Evolutionary conservation across 352 stramenopile species (phyloP).

Genomic region (Peronospora farinosa): DNA sequence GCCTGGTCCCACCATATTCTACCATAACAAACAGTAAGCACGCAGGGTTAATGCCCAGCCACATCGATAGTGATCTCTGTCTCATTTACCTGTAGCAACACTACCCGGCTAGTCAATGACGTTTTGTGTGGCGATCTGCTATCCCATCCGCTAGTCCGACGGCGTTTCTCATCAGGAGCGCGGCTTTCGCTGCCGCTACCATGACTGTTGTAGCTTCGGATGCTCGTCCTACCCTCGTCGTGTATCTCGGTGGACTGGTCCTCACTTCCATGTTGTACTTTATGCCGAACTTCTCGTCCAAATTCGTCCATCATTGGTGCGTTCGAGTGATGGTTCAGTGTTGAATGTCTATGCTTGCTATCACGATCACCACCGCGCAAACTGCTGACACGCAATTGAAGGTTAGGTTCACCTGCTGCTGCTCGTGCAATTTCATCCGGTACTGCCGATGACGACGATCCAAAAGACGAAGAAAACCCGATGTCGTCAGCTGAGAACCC

Average conservation of each 20-base stretch:
- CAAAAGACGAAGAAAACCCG: conserved; percentile 16
- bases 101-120: conserved; percentile 20
- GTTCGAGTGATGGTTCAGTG: conserved; percentile 1
- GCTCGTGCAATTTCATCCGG: neutral
- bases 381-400: neutral
- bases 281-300: conserved; percentile 23
- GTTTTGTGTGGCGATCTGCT: conserved; percentile 6
- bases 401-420: conserved; percentile 3
- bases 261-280: conserved; percentile 16
- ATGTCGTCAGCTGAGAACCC: conserved; percentile 30
- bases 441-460: conserved; percentile 1
- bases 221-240: conserved; percentile 2
- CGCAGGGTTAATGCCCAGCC: neutral
- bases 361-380: neutral
- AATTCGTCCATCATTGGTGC: conserved; percentile 24
- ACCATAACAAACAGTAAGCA: conserved; percentile 5
- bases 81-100: conserved; percentile 28
- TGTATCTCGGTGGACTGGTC: conserved; percentile 6
- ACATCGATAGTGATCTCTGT: neutral
- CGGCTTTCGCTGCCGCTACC: conserved; percentile 4
- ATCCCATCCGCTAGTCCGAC: conserved; percentile 27
- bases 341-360: conserved; percentile 6
- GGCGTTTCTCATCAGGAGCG: conserved; percentile 17
- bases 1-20: conserved; percentile 89
- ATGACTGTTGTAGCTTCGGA: conserved; percentile 1